Evolutionary conservation across 2,329 filamentous ascomycete species (phyloP), one percentile per base, ranked within the genome.

Genomic region (Hortaea werneckii): DNA sequence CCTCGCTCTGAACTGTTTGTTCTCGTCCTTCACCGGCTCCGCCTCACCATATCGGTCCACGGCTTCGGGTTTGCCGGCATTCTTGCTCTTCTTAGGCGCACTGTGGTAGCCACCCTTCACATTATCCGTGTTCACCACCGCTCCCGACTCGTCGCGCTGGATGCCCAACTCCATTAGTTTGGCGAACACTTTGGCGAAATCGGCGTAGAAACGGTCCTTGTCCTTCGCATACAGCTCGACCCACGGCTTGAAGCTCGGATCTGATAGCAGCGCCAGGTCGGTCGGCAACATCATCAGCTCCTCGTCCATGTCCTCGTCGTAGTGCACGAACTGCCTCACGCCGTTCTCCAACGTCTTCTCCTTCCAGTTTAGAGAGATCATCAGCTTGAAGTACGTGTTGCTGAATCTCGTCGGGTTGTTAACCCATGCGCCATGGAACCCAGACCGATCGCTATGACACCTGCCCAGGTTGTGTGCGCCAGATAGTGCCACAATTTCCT

Each of bases 231-330:
- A 82, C 49, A 67, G 57, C 59, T 78, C 67, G 9, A 82, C 78
- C 72, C 74, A 82, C 5, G 65, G 64, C 12, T 66, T 59, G 58
- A 83, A 82, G 5, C 52, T 58, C 2, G 67, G 59, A 51, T 83
- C 79, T 1, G 69, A 66, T 4, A 74, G 63, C 35, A 82, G 66
- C 4, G 78, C 73, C 56, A 82, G 73, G 58, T 82, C 79, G 2
- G 78, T 80, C 0, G 79, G 79, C 58, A 82, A 58, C 79, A 82
- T 82, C 79, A 82, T 82, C 37, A 82, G 64, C 46, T 75, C 74
- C 47, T 74, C 73, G 39, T 73, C 72, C 5, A 62, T 63, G 53
- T 80, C 75, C 40, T 78, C 75, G 50, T 80, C 77, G 41, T 73
- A 71, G 54, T 78, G 77, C 39, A 75, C 72, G 58, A 78, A 83